Evolutionary conservation across 257 asterid genomes (phyloP).

Genomic region (Datura wrightii): DNA sequence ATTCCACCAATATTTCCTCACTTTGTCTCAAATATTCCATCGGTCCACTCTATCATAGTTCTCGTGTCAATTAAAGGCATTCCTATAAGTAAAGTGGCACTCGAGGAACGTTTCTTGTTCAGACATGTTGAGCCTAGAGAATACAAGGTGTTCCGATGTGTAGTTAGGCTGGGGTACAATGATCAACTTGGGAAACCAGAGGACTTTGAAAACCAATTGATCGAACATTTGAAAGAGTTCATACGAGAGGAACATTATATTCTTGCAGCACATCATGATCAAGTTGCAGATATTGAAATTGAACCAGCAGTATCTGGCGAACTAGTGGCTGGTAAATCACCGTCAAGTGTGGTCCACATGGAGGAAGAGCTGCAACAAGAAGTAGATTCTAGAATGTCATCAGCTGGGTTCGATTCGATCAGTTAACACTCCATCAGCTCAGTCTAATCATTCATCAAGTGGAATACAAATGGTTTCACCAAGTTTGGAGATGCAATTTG

Average conservation of each 20-base stretch:
- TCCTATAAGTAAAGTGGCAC: slow-evolving; percentile 60
- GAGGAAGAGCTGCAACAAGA: slow-evolving; percentile 41
- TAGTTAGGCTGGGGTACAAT: slow-evolving; percentile 71
- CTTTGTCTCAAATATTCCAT: slow-evolving; percentile 59
- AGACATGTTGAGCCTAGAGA: slow-evolving; percentile 61
- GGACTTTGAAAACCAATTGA: slow-evolving; percentile 55
- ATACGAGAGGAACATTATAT: slow-evolving; percentile 54
- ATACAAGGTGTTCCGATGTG: slow-evolving; percentile 56
- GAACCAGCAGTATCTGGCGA: not conserved
- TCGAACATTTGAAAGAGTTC: slow-evolving; percentile 56
- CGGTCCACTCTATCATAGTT: slow-evolving; percentile 60
- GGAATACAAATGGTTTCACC: slow-evolving; percentile 18
- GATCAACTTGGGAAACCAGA: slow-evolving; percentile 54
- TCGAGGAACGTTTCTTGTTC: slow-evolving; percentile 66
- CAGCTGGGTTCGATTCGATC: slow-evolving; percentile 20
- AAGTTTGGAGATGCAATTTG: slow-evolving; percentile 38
- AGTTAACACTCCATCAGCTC: slow-evolving; percentile 29
- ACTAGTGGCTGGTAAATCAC: slow-evolving; percentile 4
- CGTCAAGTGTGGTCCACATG: slow-evolving; percentile 35
- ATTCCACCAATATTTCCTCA: slow-evolving; percentile 78
- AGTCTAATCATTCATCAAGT: slow-evolving; percentile 43
- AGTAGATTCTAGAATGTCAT: slow-evolving; percentile 41
- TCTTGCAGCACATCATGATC: slow-evolving; percentile 34
- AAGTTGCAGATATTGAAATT: not conserved
- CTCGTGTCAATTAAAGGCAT: slow-evolving; percentile 72